Evolutionary conservation across 169 alveolate genomes (phyloP).

Genomic region (Cystoisospora suis): DNA sequence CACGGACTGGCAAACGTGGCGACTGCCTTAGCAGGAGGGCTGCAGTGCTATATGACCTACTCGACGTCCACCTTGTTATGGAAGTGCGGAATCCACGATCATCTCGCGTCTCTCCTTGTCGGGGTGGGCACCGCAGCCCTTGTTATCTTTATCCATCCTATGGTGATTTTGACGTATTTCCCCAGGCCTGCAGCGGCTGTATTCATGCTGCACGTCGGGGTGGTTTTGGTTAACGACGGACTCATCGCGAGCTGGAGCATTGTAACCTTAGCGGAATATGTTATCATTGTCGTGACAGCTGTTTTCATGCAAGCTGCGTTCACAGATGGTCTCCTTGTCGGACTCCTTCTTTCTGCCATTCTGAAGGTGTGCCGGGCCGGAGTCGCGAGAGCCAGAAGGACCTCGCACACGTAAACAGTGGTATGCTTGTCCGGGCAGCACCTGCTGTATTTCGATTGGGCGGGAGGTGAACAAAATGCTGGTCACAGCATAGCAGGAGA

Average conservation of each 20-base stretch:
- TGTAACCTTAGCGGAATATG: conserved; percentile 6
- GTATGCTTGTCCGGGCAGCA: too few relatives aligned
- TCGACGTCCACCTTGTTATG: conserved; percentile 4
- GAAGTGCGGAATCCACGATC: neutral
- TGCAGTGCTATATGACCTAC: conserved; percentile 32
- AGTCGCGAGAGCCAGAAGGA: too few relatives aligned
- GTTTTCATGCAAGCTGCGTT: conserved; percentile 4
- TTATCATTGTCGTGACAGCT: neutral
- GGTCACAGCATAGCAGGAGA: too few relatives aligned
- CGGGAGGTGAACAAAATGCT: too few relatives aligned
- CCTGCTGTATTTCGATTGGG: too few relatives aligned
- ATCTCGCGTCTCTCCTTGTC: neutral
- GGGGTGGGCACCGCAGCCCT: neutral
- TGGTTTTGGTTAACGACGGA: conserved; percentile 26
- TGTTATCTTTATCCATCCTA: neutral
- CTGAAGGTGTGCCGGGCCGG: neutral
- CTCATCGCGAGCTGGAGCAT: neutral
- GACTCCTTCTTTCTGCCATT: neutral
- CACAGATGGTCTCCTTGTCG: neutral
- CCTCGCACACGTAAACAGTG: too few relatives aligned
- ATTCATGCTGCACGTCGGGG: conserved; percentile 19
- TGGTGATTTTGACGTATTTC: neutral
- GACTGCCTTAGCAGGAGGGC: neutral
- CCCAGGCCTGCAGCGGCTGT: conserved; percentile 31
- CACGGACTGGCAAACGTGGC: conserved; percentile 17